phyloP scores from a whole-genome alignment of 768 basidiomycete genomes.

The Termitomyces sp. region DNA sequence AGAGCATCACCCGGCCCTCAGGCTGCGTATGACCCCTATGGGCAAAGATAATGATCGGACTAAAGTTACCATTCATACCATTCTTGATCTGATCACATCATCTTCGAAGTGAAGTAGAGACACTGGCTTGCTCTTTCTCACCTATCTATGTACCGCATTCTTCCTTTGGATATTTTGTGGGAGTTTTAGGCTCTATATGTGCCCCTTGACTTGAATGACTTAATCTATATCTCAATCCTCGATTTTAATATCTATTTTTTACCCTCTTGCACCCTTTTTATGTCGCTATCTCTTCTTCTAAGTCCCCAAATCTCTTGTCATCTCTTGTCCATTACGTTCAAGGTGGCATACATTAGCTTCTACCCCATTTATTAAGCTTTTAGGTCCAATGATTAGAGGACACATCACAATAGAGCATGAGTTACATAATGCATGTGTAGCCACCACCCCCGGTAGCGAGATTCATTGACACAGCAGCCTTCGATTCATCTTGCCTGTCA shows the following conservation, averaged over 20 bases:
- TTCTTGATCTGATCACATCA: constrained; percentile 7
- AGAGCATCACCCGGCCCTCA: constrained; percentile 41
- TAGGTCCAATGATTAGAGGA: not conserved
- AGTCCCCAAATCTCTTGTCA: not conserved
- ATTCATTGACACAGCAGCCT: too few species aligned
- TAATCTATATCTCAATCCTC: not conserved
- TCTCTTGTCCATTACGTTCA: too few species aligned
- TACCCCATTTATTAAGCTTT: not conserved
- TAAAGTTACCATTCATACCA: constrained; percentile 6
- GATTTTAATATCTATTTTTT: constrained; percentile 9
- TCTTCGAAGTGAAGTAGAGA: constrained; percentile 6
- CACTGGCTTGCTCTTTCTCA: constrained; percentile 9
- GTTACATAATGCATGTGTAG: not conserved
- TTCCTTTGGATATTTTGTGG: constrained; percentile 4
- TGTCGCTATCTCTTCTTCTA: constrained; percentile 3
- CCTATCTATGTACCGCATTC: constrained; percentile 5
- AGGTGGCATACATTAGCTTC: too few species aligned
- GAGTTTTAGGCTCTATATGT: constrained; percentile 3
- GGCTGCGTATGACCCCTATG: constrained; percentile 27
- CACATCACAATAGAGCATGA: not conserved
- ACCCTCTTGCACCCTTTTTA: constrained; percentile 1
- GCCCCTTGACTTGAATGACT: not conserved
- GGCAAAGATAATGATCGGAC: constrained; percentile 8
- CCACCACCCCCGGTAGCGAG: not conserved
- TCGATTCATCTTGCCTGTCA: not conserved